phyloP scores from a whole-genome alignment of 2,329 filamentous ascomycete species.

The Cordyceps sp. region DNA sequence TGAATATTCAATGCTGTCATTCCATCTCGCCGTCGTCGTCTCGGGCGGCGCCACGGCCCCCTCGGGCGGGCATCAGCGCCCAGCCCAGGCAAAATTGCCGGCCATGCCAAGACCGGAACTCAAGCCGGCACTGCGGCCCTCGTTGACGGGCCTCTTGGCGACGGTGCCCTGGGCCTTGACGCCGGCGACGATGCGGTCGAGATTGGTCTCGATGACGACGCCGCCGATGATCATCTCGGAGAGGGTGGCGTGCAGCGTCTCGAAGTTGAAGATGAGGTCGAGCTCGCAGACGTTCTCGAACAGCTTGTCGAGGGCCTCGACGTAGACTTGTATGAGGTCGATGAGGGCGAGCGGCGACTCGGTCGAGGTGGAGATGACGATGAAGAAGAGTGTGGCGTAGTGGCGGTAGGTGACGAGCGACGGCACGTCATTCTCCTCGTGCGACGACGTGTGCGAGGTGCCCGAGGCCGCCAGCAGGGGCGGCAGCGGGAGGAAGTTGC shows the following conservation, averaged over 20 bases:
- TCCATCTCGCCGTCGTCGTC: not conserved
- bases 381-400: slow-evolving; percentile 97
- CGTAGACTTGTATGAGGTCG: slow-evolving; percentile 95
- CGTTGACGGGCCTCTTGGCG: slow-evolving; percentile 64
- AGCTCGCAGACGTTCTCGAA: slow-evolving; percentile 99
- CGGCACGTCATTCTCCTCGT: slow-evolving; percentile 71
- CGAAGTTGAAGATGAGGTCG: slow-evolving; percentile 97
- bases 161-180: slow-evolving; percentile 65
- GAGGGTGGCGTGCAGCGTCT: slow-evolving; percentile 81
- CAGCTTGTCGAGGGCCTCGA: slow-evolving; percentile 82
- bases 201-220: slow-evolving; percentile 80
- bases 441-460: slow-evolving; percentile 45
- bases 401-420: slow-evolving; percentile 95
- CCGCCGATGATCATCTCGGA: slow-evolving; percentile 93
- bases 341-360: slow-evolving; percentile 91
- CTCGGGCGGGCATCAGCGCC: slow-evolving; percentile 11
- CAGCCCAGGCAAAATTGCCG: slow-evolving; percentile 39
- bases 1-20: too few species aligned
- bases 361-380: slow-evolving; percentile 90
- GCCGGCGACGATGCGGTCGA: slow-evolving; percentile 76
- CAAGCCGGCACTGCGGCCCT: slow-evolving; percentile 31
- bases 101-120: slow-evolving; percentile 38
- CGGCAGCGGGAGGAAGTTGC: slow-evolving; percentile 83
- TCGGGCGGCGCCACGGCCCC: not conserved
- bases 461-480: slow-evolving; percentile 46